Evolutionary conservation across 495 filamentous ascomycete species (phyloP), one percentile per base, ranked within the genome.

Genomic region (Daldinia bambusicola): DNA sequence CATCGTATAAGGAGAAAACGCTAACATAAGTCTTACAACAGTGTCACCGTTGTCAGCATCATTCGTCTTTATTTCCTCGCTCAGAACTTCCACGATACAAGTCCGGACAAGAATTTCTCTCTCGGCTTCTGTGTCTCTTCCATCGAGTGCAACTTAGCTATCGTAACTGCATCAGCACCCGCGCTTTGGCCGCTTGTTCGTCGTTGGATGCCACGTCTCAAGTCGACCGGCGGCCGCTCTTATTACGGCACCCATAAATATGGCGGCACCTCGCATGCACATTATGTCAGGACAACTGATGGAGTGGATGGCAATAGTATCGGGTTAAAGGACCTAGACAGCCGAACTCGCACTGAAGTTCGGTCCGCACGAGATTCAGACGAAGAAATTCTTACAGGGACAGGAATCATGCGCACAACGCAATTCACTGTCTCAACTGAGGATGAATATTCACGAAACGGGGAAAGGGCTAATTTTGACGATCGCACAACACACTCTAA

Each of bases 71-170:
- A 67, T 36, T 69, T 67, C 56, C 58, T 78, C 38, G 43, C 64
- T 1, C 37, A 78, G 18, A 70, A 70, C 30, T 70, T 73, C 50
- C 45, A 61, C 10, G 65, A 74, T 10, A 34, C 36, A 10, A 75
- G 60, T 18, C 63, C 31, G 20, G 69, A 72, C 32, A 67, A 67
- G 55, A 67, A 72, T 32, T 74, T 79, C 68, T 55, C 57, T 18
- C 72, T 84, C 55, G 77, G 79, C 20, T 80, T 81, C 72, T 69
- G 63, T 62, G 78, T 77, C 40, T 82, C 79, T 4, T 80, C 75
- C 36, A 71, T 84, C n/a, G 82, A 83, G 70, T 76, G 77, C 22
- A 81, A 83, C 61, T 64, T 83, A n/a, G 81, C 81, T 10, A 77
- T 83, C 30, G 53, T 82, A 6, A 77, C 81, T 7, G 81, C 81